These are phyloP conservation scores for Chaetomium strumarium DNA, from an alignment of 2,329 filamentous ascomycete genomes.

Conservation along the genomic window DNA sequence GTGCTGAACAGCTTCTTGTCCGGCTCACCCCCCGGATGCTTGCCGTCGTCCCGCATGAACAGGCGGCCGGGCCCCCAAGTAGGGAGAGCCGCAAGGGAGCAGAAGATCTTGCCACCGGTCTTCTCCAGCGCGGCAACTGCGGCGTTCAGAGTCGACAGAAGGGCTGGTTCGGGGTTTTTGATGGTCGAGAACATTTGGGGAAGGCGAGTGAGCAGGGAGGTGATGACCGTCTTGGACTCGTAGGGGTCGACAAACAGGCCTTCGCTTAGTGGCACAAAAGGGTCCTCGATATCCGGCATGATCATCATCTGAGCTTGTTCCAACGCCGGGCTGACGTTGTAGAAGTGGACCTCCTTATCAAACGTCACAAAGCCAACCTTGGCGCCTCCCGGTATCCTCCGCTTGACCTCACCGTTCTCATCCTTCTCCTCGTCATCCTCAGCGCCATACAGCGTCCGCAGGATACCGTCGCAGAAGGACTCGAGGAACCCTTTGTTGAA, in stretches of 20 bases:
- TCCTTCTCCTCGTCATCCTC: constrained; percentile 47
- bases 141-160: constrained; percentile 78
- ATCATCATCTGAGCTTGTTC: constrained; percentile 96
- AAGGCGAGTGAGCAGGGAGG: constrained; percentile 74
- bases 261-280: constrained; percentile 86
- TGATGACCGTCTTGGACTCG: constrained; percentile 82
- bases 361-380: constrained; percentile 95
- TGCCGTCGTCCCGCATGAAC: constrained; percentile 81
- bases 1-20: constrained; percentile 90
- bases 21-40: constrained; percentile 76
- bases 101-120: constrained; percentile 89
- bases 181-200: constrained; percentile 81
- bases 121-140: constrained; percentile 75
- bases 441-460: constrained; percentile 74
- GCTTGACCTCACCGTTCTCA: constrained; percentile 48
- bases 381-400: constrained; percentile 65
- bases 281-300: constrained; percentile 95
- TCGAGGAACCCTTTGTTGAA: constrained; percentile 87
- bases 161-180: constrained; percentile 85
- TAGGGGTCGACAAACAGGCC: constrained; percentile 93
- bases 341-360: constrained; percentile 96
- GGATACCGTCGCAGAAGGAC: constrained; percentile 83
- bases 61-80: constrained; percentile 86
- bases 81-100: constrained; percentile 78
- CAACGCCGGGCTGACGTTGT: constrained; percentile 77